Evolutionary conservation across 129 eudicot genomes (phyloP), one percentile per base, ranked within the genome.

Genomic region (Escallonia rubra): DNA sequence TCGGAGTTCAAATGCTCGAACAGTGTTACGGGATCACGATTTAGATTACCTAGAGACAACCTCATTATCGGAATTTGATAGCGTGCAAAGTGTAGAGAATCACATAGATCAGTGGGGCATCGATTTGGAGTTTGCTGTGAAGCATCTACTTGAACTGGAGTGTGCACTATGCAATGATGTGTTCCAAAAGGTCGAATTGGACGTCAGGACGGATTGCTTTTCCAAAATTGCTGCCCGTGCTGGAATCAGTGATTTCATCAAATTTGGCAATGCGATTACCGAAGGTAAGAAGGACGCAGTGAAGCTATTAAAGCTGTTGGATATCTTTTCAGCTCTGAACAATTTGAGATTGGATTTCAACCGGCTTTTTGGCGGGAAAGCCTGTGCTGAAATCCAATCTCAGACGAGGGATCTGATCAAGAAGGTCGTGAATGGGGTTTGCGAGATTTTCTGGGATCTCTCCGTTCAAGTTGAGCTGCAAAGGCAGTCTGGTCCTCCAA

Each of bases 201-300:
- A 81, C 43, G 62, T 72, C 6, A 69, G 78, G 60, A 69, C 46
- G 39, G 66, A 71, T n/a, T 86, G 93, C 73, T 94, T 89, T 72
- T 84, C 85, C 34, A 74, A 75, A 72, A 80, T 85, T 15, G 87
- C 88, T 2, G 14, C 64, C 14, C 79, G 70, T 56, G 82, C 87
- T 34, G 96, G 96, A 61, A 69, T 94, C 55, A 74, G 65, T 2
- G 45, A 67, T 6, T 86, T 94, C 57, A 75, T 94, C 70, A 71
- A 64, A 55, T 89, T 94, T 44, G 99, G 84, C 16, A 79, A 74
- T 67, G 65, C 70, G 3, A 9, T 94, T 61, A 79, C 90, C 40
- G 72, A 70, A 54, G 75, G 89, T 13, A 94, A 89, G 85, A 87
- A 82, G 54, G 99, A 89, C 70, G 96, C 96, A 50, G 50, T 85